Evolutionary conservation across 768 basidiomycete species (phyloP), one percentile per base, ranked within the genome.

Genomic region (Boletus sensibilis): DNA sequence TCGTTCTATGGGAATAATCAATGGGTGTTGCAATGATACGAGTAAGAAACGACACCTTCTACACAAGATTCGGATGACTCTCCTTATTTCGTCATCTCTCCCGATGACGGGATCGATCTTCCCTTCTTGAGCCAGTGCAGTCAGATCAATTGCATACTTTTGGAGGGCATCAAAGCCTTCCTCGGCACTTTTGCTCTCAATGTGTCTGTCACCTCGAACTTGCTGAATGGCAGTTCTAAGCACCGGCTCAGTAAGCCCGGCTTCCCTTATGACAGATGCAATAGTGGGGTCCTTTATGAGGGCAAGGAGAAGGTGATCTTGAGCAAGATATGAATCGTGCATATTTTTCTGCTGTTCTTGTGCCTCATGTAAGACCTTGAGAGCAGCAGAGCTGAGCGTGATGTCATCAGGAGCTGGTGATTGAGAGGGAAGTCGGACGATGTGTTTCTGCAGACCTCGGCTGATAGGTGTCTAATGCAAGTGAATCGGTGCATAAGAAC

Each of bases 71-170:
- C 92, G 87, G 52, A 94, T 81, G 39, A 82, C 85, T 43, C 94
- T 83, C 50, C 94, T 82, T 61, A 97, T 94, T 69, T 95, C 94
- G 62, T 94, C 88, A 69, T 96, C 94, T 50, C 93, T 84, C 10
- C 94, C 94, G 55, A 97, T 93, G 29, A 94, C 91, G 4, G 94
- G 94, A 70, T 97, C 94, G n/a, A 96, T 84, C 71, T 95, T 95
- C 14, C 94, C 94, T 68, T 92, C 90, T 68, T 88, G 87, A 31
- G 94, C 94, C 3, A 95, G 78, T 4, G 89, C 78, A 0, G 94
- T 97, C 45, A 96, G 75, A 70, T 97, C 93, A 14, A 88, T 74
- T 1, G 91, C 91, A 67, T 92, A 93, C 73, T 97, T 97, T 59
- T 84, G 82, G 31, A 98, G 76, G 1, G 95, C 95, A 57, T 98